Percentiles rank a stretch among this genome's conserved stretches.
Evolutionary conservation across 2,329 filamentous ascomycete species (phyloP).

Genomic region (Cordyceps militaris): DNA sequence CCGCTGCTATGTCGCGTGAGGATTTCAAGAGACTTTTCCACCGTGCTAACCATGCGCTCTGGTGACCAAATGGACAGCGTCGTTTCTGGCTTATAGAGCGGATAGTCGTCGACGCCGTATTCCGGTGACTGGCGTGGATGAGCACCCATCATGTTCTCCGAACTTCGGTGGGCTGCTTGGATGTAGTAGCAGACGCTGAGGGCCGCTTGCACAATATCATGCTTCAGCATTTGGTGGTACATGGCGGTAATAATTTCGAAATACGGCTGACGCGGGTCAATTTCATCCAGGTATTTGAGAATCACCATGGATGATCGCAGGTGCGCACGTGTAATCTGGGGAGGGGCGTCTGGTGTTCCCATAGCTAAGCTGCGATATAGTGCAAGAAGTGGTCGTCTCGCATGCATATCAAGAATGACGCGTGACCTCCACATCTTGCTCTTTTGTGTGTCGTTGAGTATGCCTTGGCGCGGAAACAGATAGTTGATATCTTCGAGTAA

Average conservation of each 20-base stretch:
- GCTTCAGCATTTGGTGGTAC: conserved; percentile 46
- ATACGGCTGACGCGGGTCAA: conserved; percentile 40
- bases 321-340: conserved; percentile 45
- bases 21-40: conserved; percentile 41
- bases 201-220: conserved; percentile 48
- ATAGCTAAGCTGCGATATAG: conserved; percentile 50
- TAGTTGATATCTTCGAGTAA: conserved; percentile 49
- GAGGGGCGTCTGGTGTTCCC: conserved; percentile 41
- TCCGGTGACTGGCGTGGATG: conserved; percentile 29
- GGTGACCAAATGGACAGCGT: conserved; percentile 36
- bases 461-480: conserved; percentile 40
- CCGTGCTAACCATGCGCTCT: conserved; percentile 33
- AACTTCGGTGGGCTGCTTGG: conserved; percentile 24
- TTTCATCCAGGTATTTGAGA: conserved; percentile 47
- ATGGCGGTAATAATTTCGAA: conserved; percentile 44
- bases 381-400: conserved; percentile 43
- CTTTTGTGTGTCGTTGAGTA: conserved; percentile 35
- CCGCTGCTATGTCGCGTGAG: conserved; percentile 40
- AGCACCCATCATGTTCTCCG: conserved; percentile 23
- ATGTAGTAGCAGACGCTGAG: conserved; percentile 52
- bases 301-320: conserved; percentile 49
- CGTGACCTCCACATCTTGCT: conserved; percentile 46
- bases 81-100: conserved; percentile 27
- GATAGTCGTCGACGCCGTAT: conserved; percentile 26
- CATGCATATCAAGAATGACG: conserved; percentile 47